Evolutionary conservation across 2,329 filamentous ascomycete species (phyloP).

Genomic region (Ceratocystis destructans): DNA sequence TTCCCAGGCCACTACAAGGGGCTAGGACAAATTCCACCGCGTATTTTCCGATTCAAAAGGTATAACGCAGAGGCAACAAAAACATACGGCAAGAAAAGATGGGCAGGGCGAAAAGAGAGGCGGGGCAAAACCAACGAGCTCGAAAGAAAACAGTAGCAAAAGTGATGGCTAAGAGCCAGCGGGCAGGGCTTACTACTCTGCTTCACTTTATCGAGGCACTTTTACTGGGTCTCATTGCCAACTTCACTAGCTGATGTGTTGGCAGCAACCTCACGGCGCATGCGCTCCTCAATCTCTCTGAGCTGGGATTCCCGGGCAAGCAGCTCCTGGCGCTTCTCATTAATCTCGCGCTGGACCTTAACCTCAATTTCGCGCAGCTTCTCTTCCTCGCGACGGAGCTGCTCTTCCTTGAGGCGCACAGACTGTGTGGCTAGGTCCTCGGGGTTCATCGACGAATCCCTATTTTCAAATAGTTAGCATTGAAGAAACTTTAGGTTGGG

Average conservation of each 20-base stretch:
- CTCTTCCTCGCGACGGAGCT: slow-evolving; percentile 97
- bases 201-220: background rate
- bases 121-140: background rate
- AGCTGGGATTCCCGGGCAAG: slow-evolving; percentile 95
- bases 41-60: slow-evolving; percentile 18
- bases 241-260: slow-evolving; percentile 29
- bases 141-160: slow-evolving; percentile 31
- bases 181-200: slow-evolving; percentile 25
- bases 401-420: slow-evolving; percentile 97
- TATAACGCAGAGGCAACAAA: slow-evolving; percentile 18
- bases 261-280: slow-evolving; percentile 70
- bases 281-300: slow-evolving; percentile 94
- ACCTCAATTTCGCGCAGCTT: slow-evolving; percentile 98
- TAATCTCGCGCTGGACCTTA: slow-evolving; percentile 99
- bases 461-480: slow-evolving; percentile 24
- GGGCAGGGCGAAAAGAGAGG: slow-evolving; percentile 8
- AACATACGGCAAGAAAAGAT: slow-evolving; percentile 14
- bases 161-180: slow-evolving; percentile 29
- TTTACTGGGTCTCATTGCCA: slow-evolving; percentile 35
- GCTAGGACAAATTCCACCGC: slow-evolving; percentile 13
- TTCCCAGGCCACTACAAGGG: slow-evolving; percentile 14
- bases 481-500: slow-evolving; percentile 24
- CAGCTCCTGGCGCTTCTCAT: slow-evolving; percentile 98
- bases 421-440: slow-evolving; percentile 95
- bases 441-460: slow-evolving; percentile 88